Evolutionary conservation across 2,329 filamentous ascomycete genomes (phyloP), one percentile per base, ranked within the genome.

Genomic region (Fusarium acutatum): DNA sequence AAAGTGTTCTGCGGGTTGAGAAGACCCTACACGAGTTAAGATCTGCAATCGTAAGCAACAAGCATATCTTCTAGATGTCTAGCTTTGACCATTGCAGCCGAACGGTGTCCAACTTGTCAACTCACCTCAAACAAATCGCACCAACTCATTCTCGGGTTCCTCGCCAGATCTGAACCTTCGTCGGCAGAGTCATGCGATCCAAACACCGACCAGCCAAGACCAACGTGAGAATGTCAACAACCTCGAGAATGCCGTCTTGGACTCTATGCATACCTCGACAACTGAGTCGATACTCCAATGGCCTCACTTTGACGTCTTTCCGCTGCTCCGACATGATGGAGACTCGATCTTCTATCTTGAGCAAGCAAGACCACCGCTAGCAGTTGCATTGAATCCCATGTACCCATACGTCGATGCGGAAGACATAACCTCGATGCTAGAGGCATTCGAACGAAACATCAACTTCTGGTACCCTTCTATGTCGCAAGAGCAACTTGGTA

Each of bases 381-480:
- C 74, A 4, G 80, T 82, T 6, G 79, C 80, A 5, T 64, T 79
- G 0, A 79, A 79, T 7, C 80, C 80, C 14, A 81, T 84, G 66
- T 81, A 82, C 28, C 87, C 86, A 0, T 86, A 84, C 43, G 80
- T 85, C 10, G 81, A 81, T 3, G 72, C 81, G 0, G 78, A 82
- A 3, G 86, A 88, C 12, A 76, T 87, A 5, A 80, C 83, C 22
- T 75, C 76, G 0, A 83, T 86, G 10, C 74, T 88, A 0, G 76
- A 80, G 4, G 82, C 84, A 0, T 88, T 88, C 50, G 81, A 86
- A 67, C 77, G 78, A 6, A 84, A 82, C 38, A 79, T 88, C 46
- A 88, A 88, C 75, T 88, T 87, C 53, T 88, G 86, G 85, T 88
- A 88, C 62, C 87, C 86, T 0, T 86, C 85, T 11, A 82, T 87